A percentile compares a stretch with the other conserved stretches of the same genome.
Conservation (phyloP, 208 protist species). For the Entamoeba dispar region DNA sequence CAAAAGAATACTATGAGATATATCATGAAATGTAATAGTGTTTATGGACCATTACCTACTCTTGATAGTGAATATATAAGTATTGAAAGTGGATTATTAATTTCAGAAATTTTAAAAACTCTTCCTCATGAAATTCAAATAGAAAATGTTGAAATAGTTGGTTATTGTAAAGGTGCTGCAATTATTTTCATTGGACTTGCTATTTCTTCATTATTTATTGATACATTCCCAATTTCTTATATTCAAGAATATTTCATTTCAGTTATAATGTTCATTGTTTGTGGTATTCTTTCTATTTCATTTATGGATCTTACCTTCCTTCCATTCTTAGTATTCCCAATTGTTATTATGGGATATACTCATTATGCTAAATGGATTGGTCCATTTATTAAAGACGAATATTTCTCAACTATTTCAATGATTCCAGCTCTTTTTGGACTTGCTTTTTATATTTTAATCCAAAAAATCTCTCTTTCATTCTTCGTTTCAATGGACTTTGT, state of each 20-base stretch:
- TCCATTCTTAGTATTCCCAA: neutral
- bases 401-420: neutral
- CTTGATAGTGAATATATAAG: neutral
- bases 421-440: neutral
- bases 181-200: neutral
- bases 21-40: neutral
- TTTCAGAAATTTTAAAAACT: neutral
- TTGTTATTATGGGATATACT: neutral
- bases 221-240: neutral
- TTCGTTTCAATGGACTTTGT: neutral
- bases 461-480: neutral
- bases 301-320: neutral
- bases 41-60: neutral
- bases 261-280: neutral
- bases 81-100: neutral
- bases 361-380: neutral
- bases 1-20: neutral
- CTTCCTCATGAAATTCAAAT: neutral
- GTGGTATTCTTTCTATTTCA: neutral
- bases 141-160: neutral
- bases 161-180: neutral
- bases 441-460: neutral
- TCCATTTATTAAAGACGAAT: neutral
- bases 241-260: neutral
- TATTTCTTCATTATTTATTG: neutral